Base-by-base conservation (phyloP, 169 alveolate species). In the Plasmodium adleri region DNA sequence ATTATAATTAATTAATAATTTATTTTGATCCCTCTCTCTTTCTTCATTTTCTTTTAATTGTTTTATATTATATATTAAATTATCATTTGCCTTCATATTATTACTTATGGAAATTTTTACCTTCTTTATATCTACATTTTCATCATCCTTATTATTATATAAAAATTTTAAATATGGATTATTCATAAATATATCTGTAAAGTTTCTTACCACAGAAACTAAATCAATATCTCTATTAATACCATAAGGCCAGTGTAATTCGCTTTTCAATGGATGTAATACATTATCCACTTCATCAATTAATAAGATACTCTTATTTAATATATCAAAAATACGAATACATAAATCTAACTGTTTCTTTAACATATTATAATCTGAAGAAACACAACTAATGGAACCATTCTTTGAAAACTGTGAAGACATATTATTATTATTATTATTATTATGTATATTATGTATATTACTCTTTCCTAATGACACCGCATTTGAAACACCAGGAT, bases 221-320 rank as follows among this genome's bases (percentile, higher is more conserved):
- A 86, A 74, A 32, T 86, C 92, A 5, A 86, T 86, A 60, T 86
- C 92, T 72, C 92, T 86, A 66, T 95, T 96, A 43, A 74, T 90
- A 1, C 99, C 99, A 52, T 96, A 88, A 2, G 99, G 99, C 99
- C 99, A 97, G 68, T 96, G 98, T 72, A 97, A 93, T 75, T 97
- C 99, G 62, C 98, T 95, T 92, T 95, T 96, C 52, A 97, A 93
- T 24, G 99, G 99, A 66, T 97, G 98, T 76, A 97, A 92, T 63
- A 97, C 91, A 73, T 94, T 90, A 67, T 97, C 99, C 22, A 97
- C 95, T 86, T 97, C 98, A 88, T 97, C 99, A 88, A 97, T 94
- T 59, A 97, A 85, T 60, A 96, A 88, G 7, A 97, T 93, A 62
- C 97, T 93, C 10, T 88, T 88, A 26, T 92, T 91, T 76, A 92